Conservation (phyloP, 1,284 basidiomycete genomes). For the Pseudozyma pruni region DNA sequence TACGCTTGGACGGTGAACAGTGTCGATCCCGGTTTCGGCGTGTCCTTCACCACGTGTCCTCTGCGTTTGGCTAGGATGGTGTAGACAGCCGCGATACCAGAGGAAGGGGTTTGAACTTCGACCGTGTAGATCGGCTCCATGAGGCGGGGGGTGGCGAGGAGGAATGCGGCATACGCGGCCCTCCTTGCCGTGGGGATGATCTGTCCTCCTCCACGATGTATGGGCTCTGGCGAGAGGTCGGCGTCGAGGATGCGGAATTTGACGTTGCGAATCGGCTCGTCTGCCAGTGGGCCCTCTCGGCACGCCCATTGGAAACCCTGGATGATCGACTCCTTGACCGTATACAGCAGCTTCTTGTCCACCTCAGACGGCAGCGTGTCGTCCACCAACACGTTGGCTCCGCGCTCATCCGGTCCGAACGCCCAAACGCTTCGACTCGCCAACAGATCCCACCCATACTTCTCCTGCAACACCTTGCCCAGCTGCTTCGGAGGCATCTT, state of each 20-base stretch:
- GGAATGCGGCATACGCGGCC: conserved; percentile 98
- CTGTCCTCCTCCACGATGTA: conserved; percentile 96
- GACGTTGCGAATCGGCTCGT: conserved; percentile 98
- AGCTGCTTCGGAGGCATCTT: conserved; percentile 57
- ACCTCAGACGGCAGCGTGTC: conserved; percentile 95
- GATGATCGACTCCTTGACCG: conserved; percentile 93
- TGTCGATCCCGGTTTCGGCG: conserved; percentile 95
- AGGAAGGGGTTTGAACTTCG: conserved; percentile 97
- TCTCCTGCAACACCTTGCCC: conserved; percentile 69
- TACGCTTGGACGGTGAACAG: conserved; percentile 96
- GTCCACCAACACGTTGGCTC: conserved; percentile 89
- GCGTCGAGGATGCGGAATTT: conserved; percentile 96
- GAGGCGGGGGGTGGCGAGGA: conserved; percentile 75
- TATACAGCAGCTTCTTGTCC: conserved; percentile 89
- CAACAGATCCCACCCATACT: conserved; percentile 97
- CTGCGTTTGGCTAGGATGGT: conserved; percentile 94
- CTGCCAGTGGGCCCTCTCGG: conserved; percentile 94
- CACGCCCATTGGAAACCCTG: conserved; percentile 99
- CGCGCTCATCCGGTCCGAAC: conserved; percentile 94
- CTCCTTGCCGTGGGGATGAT: conserved; percentile 97
- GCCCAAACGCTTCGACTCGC: conserved; percentile 99
- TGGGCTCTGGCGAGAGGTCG: conserved; percentile 89
- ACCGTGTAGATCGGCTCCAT: conserved; percentile 98
- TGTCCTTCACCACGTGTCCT: conserved; percentile 97
- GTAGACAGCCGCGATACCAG: conserved; percentile 97